Evolutionary conservation across 2,329 filamentous ascomycete genomes (phyloP), one percentile per base, ranked within the genome.

Genomic region (Beauveria sp.): DNA sequence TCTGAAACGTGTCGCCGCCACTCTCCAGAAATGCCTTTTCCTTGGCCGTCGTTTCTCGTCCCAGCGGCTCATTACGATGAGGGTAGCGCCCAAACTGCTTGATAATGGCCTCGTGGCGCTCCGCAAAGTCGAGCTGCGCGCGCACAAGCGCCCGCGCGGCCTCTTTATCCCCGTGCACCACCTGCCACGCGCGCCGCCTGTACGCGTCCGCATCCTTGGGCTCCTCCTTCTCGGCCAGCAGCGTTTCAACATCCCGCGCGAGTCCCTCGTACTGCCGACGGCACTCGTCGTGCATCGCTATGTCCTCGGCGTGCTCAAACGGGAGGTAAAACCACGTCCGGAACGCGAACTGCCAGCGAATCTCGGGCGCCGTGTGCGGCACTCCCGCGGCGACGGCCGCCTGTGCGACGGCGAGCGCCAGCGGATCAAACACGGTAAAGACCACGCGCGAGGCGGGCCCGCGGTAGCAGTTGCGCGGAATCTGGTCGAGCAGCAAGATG

Each of bases 401-500:
- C 3, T 68, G 56, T 1, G 78, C 68, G 7, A 86, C 68, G 2
- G 78, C 72, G n/a, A 72, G 71, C 0, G 80, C 76, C 2, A 88
- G 71, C 7, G 77, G 78, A 65, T 88, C 85, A 65, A 85, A 87
- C 65, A 81, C 76, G 1, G 62, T 72, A 67, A 86, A 87, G 12
- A 81, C 71, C 2, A 80, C 49, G 2, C 57, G 64, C 0, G 75
- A 70, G 26, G 82, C 71, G 0, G 74, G 72, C 0, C 75, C 78
- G 16, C 86, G 83, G 71, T 81, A 85, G 64, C 83, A 77, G 67
- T 88, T 87, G 2, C 86, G 80, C 0, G 85, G 77, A 47, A 88
- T 76, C 67, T 88, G 86, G 64, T 88, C 86, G 2, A 88, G 77
- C 2, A 88, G 75, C 2, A 88, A 66, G 5, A 85, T 66, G 0